phyloP scores from a whole-genome alignment of 768 basidiomycete genomes.

The Boletus subcaerulescens region DNA sequence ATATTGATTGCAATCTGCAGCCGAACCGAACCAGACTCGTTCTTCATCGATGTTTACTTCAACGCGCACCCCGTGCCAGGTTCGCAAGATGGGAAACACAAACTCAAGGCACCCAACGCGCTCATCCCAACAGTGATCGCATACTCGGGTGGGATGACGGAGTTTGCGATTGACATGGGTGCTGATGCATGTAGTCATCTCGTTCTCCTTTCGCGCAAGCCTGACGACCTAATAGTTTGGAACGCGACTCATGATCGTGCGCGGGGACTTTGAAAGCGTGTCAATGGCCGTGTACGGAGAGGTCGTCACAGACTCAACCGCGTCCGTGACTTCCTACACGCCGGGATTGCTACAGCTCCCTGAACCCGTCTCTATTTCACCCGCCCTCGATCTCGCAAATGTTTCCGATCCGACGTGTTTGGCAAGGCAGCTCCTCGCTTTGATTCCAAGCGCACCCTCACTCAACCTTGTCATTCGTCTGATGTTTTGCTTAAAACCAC shows the following conservation, averaged over 20 bases:
- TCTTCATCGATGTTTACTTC: slow-evolving; percentile 73
- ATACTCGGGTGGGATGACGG: slow-evolving; percentile 64
- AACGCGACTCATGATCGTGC: slow-evolving; percentile 77
- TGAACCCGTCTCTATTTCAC: slow-evolving; percentile 41
- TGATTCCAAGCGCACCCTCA: slow-evolving; percentile 61
- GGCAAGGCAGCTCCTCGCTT: slow-evolving; percentile 56
- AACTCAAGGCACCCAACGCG: slow-evolving; percentile 64
- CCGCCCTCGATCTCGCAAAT: slow-evolving; percentile 58
- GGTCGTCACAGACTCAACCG: slow-evolving; percentile 44
- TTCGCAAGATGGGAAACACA: slow-evolving; percentile 48
- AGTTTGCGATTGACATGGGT: slow-evolving; percentile 71
- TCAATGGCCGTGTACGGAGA: slow-evolving; percentile 55
- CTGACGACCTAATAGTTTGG: slow-evolving; percentile 46
- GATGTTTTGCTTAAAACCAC: slow-evolving; percentile 78
- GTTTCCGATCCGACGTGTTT: slow-evolving; percentile 56
- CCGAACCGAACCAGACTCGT: slow-evolving; percentile 67
- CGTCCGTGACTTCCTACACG: slow-evolving; percentile 39
- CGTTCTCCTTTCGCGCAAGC: not conserved
- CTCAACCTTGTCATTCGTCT: slow-evolving; percentile 64
- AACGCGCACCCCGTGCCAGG: slow-evolving; percentile 57
- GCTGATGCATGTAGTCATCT: slow-evolving; percentile 46
- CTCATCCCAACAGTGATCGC: slow-evolving; percentile 69
- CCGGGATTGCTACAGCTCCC: slow-evolving; percentile 38
- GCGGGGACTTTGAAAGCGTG: slow-evolving; percentile 64
- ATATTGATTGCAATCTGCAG: slow-evolving; percentile 34